A percentile compares a stretch with the other conserved stretches of the same genome.
Evolutionary conservation across 2,329 filamentous ascomycete species (phyloP).

Genomic region (Ophiocordyceps camponoti-saundersi): DNA sequence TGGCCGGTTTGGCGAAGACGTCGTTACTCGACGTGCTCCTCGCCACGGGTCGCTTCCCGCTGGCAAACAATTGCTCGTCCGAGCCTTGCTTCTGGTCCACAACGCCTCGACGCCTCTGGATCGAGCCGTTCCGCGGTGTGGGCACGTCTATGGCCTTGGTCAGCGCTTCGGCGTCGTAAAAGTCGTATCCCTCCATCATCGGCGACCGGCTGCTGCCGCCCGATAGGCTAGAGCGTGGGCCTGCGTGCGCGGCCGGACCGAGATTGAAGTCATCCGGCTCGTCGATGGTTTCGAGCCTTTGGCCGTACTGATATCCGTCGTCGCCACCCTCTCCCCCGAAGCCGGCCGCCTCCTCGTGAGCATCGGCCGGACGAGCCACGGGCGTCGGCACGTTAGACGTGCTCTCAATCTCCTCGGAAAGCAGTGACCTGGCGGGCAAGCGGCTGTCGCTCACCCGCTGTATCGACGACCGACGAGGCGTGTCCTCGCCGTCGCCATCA

Average conservation of each 20-base stretch:
- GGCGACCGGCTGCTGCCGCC: constrained; percentile 10
- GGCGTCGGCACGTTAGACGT: constrained; percentile 47
- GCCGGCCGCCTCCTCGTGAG: constrained; percentile 7
- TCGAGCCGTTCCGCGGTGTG: constrained; percentile 15
- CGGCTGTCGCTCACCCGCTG: constrained; percentile 14
- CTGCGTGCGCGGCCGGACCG: constrained; percentile 21
- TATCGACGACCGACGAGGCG: constrained; percentile 15
- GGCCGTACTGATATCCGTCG: constrained; percentile 14
- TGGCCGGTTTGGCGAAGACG: constrained; percentile 11
- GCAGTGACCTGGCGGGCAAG: constrained; percentile 24
- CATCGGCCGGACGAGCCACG: constrained; percentile 32
- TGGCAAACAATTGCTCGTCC: constrained; percentile 1
- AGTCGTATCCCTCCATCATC: constrained; percentile 45
- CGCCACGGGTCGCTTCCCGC: constrained; percentile 13
- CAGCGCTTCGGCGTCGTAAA: constrained; percentile 42
- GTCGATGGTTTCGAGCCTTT: constrained; percentile 26
- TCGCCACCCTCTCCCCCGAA: no score
- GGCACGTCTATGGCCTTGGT: constrained; percentile 36
- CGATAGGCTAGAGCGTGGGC: constrained; percentile 8
- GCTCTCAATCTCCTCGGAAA: constrained; percentile 40
- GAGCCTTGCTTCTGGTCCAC: not conserved
- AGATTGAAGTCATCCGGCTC: constrained; percentile 34
- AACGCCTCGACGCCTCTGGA: not conserved
- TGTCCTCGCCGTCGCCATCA: constrained; percentile 17
- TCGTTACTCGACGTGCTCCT: constrained; percentile 4